These are phyloP conservation scores for Rhizopogon roseolus DNA, from an alignment of 768 basidiomycete species.

Conservation along the genomic window DNA sequence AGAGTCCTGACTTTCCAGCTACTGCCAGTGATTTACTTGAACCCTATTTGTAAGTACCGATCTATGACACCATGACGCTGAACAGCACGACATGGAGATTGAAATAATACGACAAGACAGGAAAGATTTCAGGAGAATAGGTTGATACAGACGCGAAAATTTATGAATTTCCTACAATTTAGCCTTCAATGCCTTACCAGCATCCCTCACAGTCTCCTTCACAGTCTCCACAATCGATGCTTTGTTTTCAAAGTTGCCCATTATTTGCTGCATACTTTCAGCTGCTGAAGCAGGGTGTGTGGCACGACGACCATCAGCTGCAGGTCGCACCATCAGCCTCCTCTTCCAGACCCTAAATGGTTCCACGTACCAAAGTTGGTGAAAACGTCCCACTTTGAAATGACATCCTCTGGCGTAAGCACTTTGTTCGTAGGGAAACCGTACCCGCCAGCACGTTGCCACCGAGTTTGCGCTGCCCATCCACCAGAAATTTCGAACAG, in stretches of 20 bases:
- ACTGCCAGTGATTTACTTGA: background rate
- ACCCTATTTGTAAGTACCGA: too few relatives aligned
- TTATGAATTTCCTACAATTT: slow-evolving; percentile 36
- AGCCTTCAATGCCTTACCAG: slow-evolving; percentile 38
- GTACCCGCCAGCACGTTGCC: slow-evolving; percentile 86
- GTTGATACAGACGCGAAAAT: background rate
- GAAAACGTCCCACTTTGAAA: slow-evolving; percentile 76
- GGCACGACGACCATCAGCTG: slow-evolving; percentile 75
- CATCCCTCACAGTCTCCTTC: slow-evolving; percentile 47
- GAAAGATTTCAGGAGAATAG: background rate
- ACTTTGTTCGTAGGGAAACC: slow-evolving; percentile 79
- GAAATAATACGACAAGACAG: background rate
- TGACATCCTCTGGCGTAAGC: slow-evolving; percentile 76
- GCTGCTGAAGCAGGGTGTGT: slow-evolving; percentile 73
- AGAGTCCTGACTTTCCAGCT: too few relatives aligned
- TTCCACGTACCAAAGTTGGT: slow-evolving; percentile 70
- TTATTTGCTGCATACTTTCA: slow-evolving; percentile 76
- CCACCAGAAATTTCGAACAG: slow-evolving; percentile 89
- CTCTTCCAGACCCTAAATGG: background rate
- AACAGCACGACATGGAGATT: background rate
- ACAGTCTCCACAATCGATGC: slow-evolving; percentile 38
- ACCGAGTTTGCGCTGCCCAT: slow-evolving; percentile 88
- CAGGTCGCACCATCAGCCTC: background rate
- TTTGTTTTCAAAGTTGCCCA: slow-evolving; percentile 51
- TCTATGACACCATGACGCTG: too few relatives aligned